phyloP scores from a whole-genome alignment of 345 rosid genomes.

The Jatropha curcas region DNA sequence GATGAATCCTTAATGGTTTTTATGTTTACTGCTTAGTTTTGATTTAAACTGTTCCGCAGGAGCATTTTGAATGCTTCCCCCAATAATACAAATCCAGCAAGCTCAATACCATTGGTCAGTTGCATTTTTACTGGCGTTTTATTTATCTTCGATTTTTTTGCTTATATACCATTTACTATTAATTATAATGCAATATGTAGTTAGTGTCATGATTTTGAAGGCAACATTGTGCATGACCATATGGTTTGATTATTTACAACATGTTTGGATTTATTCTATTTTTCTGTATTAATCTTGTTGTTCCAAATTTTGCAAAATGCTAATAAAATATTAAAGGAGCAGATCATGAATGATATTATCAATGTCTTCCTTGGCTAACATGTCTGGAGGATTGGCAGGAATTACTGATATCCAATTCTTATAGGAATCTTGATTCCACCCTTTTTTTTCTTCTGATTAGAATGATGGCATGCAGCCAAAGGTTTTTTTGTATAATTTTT shows the following conservation, averaged over 20 bases:
- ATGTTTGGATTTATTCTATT: background rate
- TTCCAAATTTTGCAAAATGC: too few relatives aligned
- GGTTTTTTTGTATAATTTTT: too few relatives aligned
- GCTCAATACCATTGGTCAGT: constrained; percentile 61
- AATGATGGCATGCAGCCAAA: too few relatives aligned
- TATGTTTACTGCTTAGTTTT: constrained; percentile 1
- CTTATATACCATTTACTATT: background rate
- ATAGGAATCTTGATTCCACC: too few relatives aligned
- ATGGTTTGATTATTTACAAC: background rate
- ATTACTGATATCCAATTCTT: too few relatives aligned
- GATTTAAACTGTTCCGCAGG: constrained; percentile 40
- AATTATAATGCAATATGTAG: background rate
- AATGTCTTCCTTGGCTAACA: too few relatives aligned
- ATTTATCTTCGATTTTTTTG: constrained; percentile 6
- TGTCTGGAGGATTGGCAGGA: background rate
- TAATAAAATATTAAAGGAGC: too few relatives aligned
- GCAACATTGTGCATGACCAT: background rate
- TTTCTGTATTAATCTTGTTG: background rate
- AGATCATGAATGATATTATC: too few relatives aligned
- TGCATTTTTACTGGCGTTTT: background rate
- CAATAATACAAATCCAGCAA: constrained; percentile 40
- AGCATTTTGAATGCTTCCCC: constrained; percentile 39
- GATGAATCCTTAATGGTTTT: background rate
- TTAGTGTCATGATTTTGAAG: background rate
- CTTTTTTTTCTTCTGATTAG: too few relatives aligned